Conservation (phyloP, 257 asterid genomes). For the Coffea eugenioides region DNA sequence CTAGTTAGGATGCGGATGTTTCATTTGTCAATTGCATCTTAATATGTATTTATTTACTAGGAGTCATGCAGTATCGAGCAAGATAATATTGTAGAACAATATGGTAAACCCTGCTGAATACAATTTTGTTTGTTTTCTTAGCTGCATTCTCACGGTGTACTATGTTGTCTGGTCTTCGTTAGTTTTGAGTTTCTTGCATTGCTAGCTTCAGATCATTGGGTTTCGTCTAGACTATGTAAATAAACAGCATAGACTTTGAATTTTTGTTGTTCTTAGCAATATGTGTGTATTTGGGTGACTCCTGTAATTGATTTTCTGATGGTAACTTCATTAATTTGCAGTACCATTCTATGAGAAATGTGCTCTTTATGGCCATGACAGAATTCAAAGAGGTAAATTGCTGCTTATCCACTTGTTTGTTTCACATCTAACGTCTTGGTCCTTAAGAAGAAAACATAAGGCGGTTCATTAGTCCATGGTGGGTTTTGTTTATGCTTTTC, state of each 20-base stretch:
- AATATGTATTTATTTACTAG: not conserved
- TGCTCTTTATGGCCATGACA: conserved; percentile 82
- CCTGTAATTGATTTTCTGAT: conserved; percentile 4
- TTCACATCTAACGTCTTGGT: too few species aligned
- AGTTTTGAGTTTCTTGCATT: not conserved
- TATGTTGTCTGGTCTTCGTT: not conserved
- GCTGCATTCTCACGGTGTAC: not conserved
- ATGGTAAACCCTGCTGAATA: not conserved
- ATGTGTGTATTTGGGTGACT: not conserved
- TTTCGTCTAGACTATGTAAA: not conserved
- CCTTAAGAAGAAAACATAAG: too few species aligned
- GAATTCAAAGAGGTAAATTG: conserved; percentile 66
- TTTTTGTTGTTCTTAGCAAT: not conserved
- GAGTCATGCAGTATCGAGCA: not conserved
- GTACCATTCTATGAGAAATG: conserved; percentile 76
- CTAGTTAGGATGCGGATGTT: not conserved
- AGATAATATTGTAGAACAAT: not conserved
- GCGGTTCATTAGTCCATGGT: too few species aligned
- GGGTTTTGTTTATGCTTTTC: too few species aligned
- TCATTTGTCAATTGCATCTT: not conserved
- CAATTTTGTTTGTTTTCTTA: too few species aligned
- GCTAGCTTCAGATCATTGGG: not conserved
- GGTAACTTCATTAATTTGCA: conserved; percentile 31
- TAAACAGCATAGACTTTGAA: not conserved
- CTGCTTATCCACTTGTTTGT: not conserved